Evolutionary conservation across 2,329 filamentous ascomycete genomes (phyloP), one percentile per base, ranked within the genome.

Genomic region (Aspergillus calidoustus): DNA sequence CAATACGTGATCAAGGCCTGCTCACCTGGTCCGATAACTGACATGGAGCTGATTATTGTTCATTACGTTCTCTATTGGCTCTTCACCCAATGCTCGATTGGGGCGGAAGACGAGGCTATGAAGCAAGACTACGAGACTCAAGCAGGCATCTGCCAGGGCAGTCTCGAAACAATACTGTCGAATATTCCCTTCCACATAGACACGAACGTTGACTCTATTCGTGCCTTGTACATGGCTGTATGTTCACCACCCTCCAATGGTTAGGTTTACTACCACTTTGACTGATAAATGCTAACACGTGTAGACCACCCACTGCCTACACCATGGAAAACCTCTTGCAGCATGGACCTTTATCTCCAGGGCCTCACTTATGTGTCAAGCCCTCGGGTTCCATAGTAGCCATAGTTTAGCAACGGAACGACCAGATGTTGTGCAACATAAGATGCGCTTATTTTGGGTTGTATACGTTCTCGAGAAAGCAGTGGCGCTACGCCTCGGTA

Each of bases 221-320:
- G 50, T 49, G 62, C 64, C 17, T 31, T 65, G 53, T 61, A 60
- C 50, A 64, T 66, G 59, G 64, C 64, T 1, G 64, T 66, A 44
- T 6, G 59, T 58, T 4, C 17, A 4, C 13, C 28, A 8, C 9
- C 25, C 9, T 7, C 22, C n/a, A 6, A 5, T 38, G 2, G 22
- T 19, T 30, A 9, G 15, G 23, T 3, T 13, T 11, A n/a, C n/a
- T 4, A 9, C 31, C 1, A 4, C 34, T 13, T 15, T 38, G 13
- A 34, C 19, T 22, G 4, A 31, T 2, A 7, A 19, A 2, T 1
- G 4, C 2, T 34, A 44, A 53, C 25, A 15, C 19, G 28, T 30
- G 48, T 9, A 65, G 63, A 4, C 54, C 9, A 31, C 59, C 52
- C 49, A 64, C 25, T 64, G 58, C 30, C 61, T 65, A 0, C 61